Evolutionary conservation across 441 rosid genomes (phyloP).

Genomic region (Erodium trifolium): DNA sequence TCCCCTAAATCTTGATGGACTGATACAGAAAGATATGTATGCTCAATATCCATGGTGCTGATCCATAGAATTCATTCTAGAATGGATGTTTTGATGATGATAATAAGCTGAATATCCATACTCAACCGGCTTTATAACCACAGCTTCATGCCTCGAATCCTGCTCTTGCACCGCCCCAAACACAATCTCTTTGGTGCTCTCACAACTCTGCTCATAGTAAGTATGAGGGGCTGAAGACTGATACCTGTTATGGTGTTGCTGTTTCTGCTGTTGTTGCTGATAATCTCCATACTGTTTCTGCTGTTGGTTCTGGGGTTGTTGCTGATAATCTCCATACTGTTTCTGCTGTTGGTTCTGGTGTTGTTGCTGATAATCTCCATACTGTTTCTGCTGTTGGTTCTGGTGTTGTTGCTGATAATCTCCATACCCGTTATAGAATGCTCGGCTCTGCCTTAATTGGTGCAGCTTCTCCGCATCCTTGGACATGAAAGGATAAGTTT

Average conservation of each 20-base stretch:
- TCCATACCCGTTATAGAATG: conserved; percentile 56
- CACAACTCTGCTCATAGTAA: conserved; percentile 61
- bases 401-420: conserved; percentile 37
- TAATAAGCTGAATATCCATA: conserved; percentile 38
- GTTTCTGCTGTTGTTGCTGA: conserved; percentile 31
- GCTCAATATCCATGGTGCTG: conserved; percentile 42
- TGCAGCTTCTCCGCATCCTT: conserved; percentile 82
- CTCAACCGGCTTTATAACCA: conserved; percentile 45
- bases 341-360: conserved; percentile 29
- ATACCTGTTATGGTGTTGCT: conserved; percentile 56
- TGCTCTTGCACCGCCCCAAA: conserved; percentile 85
- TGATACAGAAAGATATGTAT: conserved; percentile 4
- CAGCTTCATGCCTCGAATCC: conserved; percentile 33
- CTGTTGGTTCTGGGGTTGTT: conserved; percentile 27
- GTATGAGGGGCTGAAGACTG: conserved; percentile 66
- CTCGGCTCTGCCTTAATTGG: conserved; percentile 75
- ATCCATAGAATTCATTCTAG: conserved; percentile 34
- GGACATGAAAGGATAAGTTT: conserved; percentile 87
- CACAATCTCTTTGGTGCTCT: conserved; percentile 69
- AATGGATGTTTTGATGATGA: conserved; percentile 32
- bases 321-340: conserved; percentile 47
- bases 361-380: neutral
- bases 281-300: neutral
- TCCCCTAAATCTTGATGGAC: neutral
- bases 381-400: conserved; percentile 18